Base-by-base conservation (phyloP, 2,329 filamentous ascomycete genomes). In the Stagonosporopsis cucurbitacearum region DNA sequence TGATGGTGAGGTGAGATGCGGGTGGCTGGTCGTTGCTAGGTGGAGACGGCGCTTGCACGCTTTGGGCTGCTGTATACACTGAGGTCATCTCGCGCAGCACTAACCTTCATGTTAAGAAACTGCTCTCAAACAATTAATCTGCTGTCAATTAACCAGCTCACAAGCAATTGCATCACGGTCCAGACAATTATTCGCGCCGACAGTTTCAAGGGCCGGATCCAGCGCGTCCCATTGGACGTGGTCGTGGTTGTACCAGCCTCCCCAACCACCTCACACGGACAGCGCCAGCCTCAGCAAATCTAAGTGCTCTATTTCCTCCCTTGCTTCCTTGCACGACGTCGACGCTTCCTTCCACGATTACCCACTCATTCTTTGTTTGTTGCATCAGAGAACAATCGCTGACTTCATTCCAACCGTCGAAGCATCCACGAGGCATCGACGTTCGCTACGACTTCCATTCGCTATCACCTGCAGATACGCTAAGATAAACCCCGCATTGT, bases 261-360 rank as follows among this genome's bases (percentile, higher is more conserved):
- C 54, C 54, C 54, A 57, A 48, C 54, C 54, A 36, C 54, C 54
- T 36, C 43, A 22, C 43, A 22, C 43, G 30, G 41, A 26, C 36
- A 53, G 45, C 36, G 43, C 66, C 67, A 70, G 64, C 68, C 68
- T 50, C 59, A 61, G 20, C 60, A 67, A 65, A 63, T 64, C 64
- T 54, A 70, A 69, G 64, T 59, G 59, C 63, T 59, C 67, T 66
- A 69, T 70, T 72, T 73, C 68, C 40, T 56, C 47, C 53, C 67
- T 70, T 54, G 51, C 51, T 39, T 49, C 20, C 42, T 52, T 59
- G 50, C 65, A 57, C 51, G 47, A 58, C 53, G 48, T 58, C 52
- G 33, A 50, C 22, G 39, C 40, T 55, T 48, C 48, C n/a, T 32
- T 49, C 43, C 44, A 47, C 53, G 23, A 46, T 47, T 32, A 23